Base-by-base conservation (phyloP, 306 rosid genomes). In the Begonia fuchsioides region DNA sequence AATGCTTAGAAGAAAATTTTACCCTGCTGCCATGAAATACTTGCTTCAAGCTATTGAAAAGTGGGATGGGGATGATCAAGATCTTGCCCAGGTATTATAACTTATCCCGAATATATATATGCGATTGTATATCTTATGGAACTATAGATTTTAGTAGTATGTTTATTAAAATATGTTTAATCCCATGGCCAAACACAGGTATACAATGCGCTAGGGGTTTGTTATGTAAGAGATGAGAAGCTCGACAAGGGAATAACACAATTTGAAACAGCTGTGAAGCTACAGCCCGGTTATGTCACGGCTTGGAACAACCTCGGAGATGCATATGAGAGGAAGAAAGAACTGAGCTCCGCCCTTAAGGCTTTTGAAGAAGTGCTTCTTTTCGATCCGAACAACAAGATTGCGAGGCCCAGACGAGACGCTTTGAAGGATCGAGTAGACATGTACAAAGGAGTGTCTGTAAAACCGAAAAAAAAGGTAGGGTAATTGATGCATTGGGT, bases 231-330 rank as follows among this genome's bases (percentile, higher is more conserved):
- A 0, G 96, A 88, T 2, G 90, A 76, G 38, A 83, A 88, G 72
- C 66, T 83, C 14, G 93, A 86, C n/a, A 83, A 78, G 61, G 96
- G 93, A 74, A 83, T 88, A 38, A 65, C 72, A 17, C 85, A 83
- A 63, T 81, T 88, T 17, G 86, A 83, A 73, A 83, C 74, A 10
- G 96, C 96, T 12, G 95, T 88, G 57, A 88, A 76, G 76, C 70
- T 88, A 68, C 95, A 88, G 65, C 95, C 95, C 1, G 95, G 96
- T 38, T 88, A 88, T 66, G 93, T 83, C 63, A 88, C 95, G 10
- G 93, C 96, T 32, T 83, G 96, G 96, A 88, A 88, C 78, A 83
- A 88, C 72, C 90, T 88, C n/a, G 96, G 96, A 3, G 96, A 88
- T 68, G 95, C 96, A 17, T 81, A 72, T 56, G 95, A 88, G 55